Evolutionary conservation across 176 grass and related monocot genomes (phyloP), one percentile per base, ranked within the genome.

Genomic region (Oryza coarctata): DNA sequence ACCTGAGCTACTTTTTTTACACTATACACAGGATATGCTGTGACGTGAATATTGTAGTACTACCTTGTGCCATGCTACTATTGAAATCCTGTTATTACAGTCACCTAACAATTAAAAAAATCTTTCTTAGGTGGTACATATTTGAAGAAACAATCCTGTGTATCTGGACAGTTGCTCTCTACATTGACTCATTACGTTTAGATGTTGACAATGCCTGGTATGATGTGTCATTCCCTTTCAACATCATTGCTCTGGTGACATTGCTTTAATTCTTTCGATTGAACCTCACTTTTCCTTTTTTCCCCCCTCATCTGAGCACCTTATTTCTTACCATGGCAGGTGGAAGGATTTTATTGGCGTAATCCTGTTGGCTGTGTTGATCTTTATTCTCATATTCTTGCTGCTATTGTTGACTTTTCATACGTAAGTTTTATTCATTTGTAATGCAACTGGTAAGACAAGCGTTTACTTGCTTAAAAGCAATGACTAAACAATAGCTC

Each of bases 271-370:
- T 52, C 73, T 83, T 77, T 70, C 61, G 70, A 12, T 89, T 30
- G 76, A 73, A 29, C 45, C 15, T 68, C 31, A 9, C 35, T 68
- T 79, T 70, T 57, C 43, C 18, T 32, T 22, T 22, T 70, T 65
- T 45, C 6, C 60, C 6, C 60, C 52, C n/a, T 71, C 43, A 57
- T 82, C 71, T 73, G 60, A 73, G 43, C 32, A 20, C 70, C 20
- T 47, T 83, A 63, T 88, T 87, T 60, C n/a, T 74, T 29, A 65
- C 52, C 36, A 60, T 74, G 49, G 72, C 80, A 99, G 97, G 97
- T 99, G 97, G 97, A 91, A 93, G 85, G 83, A 96, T 80, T 94
- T 95, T 89, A 75, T 94, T 90, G 83, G 80, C 39, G 85, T 95
- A 85, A 67, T 96, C 35, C 29, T 93, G 31, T 60, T 99, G 77